phyloP scores from a whole-genome alignment of 768 basidiomycete genomes.

The Amanita thiersii region DNA sequence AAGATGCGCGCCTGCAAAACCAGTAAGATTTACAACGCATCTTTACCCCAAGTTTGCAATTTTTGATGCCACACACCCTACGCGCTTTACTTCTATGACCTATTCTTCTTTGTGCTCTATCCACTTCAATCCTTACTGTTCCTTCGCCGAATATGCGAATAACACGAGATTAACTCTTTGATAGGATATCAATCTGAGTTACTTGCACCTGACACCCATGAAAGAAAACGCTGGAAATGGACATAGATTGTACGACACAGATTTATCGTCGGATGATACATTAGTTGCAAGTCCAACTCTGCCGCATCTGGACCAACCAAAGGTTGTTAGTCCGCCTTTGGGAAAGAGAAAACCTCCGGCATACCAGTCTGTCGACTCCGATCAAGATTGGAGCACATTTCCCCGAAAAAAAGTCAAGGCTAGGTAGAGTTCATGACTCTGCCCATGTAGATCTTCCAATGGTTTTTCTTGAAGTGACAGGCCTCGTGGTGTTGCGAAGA shows the following conservation, averaged over 20 bases:
- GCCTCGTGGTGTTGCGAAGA: not conserved
- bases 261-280: slow-evolving; percentile 7
- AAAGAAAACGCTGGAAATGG: no score
- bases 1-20: no score
- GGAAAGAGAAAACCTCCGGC: no score
- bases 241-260: no score
- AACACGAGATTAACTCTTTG: no score
- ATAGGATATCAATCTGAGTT: no score
- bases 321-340: no score
- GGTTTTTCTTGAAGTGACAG: not conserved
- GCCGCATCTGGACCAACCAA: not conserved
- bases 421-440: slow-evolving; percentile 1
- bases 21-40: not conserved
- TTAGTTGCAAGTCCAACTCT: slow-evolving; percentile 6
- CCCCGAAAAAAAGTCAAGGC: slow-evolving; percentile 4
- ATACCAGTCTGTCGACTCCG: not conserved
- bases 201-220: no score
- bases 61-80: not conserved
- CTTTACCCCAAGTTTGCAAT: not conserved
- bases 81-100: no score
- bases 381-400: slow-evolving; percentile 8
- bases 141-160: no score
- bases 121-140: no score
- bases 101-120: no score
- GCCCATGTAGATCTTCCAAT: not conserved